Evolutionary conservation across 129 eudicot species (phyloP), one percentile per base, ranked within the genome.

Genomic region (Erigeron canadensis): DNA sequence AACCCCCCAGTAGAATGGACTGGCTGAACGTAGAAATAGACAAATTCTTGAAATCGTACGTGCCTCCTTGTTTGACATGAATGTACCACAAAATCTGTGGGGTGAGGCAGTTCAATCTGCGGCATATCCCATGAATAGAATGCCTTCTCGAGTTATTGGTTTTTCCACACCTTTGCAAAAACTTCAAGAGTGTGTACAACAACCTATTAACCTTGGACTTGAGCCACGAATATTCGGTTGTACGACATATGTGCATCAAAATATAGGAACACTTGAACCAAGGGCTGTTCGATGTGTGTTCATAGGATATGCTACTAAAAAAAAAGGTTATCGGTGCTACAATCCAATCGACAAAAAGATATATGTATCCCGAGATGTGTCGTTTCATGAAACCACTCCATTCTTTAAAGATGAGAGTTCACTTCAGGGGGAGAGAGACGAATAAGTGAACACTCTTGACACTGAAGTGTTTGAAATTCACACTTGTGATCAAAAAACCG

Each of bases 201-300:
- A 11, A 13, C 73, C 73, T 21, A 34, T 23, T 22, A 2, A n/a
- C 10, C 40, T 34, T 0, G 19, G 47, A 6, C 80, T 75, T 57
- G 81, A 77, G 15, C 75, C 75, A 10, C 28, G 70, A 28, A 38
- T 69, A 3, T 77, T 69, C 48, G 75, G 70, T 0, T 77, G 81
- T 40, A 60, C 64, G 0, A 15, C 51, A 7, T 68, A 57, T 69
- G 70, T 69, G 1, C 81, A 77, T 12, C 17, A 12, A 47, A 47
- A 9, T 0, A 1, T 2, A 1, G 17, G 7, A 0, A 47, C 10
- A 0, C 7, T 46, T 0, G 54, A 41, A 11, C 54, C 54, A 10
- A 65, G 71, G n/a, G 39, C 51, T 6, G 10, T 46, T 8, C 1
- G 16, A 65, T 65, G 65, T 19, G 8, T 59, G 17, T 59, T 59